phyloP scores from a whole-genome alignment of 2,329 filamentous ascomycete genomes.

The Neofusicoccum ribis region DNA sequence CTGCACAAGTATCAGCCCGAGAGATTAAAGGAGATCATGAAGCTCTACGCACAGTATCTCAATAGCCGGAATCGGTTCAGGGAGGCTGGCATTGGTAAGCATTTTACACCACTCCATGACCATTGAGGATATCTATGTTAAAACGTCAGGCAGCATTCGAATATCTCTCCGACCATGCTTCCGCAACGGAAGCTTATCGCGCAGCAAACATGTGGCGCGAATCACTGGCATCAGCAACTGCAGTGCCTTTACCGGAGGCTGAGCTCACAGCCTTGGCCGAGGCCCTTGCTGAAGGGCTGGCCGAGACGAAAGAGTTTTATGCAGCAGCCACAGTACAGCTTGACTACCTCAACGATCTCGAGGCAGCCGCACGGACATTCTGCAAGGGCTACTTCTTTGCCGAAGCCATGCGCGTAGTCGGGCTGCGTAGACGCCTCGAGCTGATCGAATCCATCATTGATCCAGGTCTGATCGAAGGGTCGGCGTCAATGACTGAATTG shows the following conservation, averaged over 20 bases:
- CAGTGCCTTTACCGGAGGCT: constrained; percentile 61
- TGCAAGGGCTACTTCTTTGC: constrained; percentile 87
- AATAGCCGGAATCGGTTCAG: constrained; percentile 73
- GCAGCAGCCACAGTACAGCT: constrained; percentile 77
- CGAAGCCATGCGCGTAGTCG: constrained; percentile 79
- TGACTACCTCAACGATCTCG: constrained; percentile 75
- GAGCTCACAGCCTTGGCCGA: constrained; percentile 69
- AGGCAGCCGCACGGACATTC: constrained; percentile 70
- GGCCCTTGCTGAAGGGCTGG: constrained; percentile 73
- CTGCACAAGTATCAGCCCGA: constrained; percentile 80
- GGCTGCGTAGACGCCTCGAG: constrained; percentile 56
- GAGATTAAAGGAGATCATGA: constrained; percentile 67
- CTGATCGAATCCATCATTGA: constrained; percentile 73
- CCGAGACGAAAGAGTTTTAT: constrained; percentile 80
- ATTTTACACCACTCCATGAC: constrained; percentile 20
- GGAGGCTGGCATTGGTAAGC: constrained; percentile 69
- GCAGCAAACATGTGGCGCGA: constrained; percentile 89
- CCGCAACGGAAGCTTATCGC: constrained; percentile 81
- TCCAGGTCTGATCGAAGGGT: constrained; percentile 73
- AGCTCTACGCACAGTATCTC: constrained; percentile 77
- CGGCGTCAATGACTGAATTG: constrained; percentile 82
- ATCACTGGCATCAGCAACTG: constrained; percentile 75
- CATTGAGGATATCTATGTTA: not conserved
- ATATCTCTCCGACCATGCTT: constrained; percentile 70
- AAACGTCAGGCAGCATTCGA: constrained; percentile 67